Evolutionary conservation across 495 filamentous ascomycete species (phyloP), one percentile per base, ranked within the genome.

Genomic region (Chlorociboria aeruginascens): DNA sequence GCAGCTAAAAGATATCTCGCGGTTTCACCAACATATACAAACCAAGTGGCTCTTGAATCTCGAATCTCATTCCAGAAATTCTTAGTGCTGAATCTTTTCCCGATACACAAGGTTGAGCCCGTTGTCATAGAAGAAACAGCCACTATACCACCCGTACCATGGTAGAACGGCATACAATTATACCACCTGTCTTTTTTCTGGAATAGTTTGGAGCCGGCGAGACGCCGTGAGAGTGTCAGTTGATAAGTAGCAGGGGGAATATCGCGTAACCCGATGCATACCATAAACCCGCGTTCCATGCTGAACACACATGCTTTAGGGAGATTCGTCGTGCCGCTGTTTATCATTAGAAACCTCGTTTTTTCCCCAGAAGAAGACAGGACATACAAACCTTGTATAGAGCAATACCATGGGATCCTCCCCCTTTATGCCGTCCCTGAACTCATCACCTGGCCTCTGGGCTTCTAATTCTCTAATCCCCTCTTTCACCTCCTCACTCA

Each of bases 21-120:
- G 0, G 81, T 85, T 61, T 92, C 85, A 52, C 86, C 85, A n/a
- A 92, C 86, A 56, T 92, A 92, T 9, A 83, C 76, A 60, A 89
- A 84, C 48, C 75, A 67, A 1, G 82, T 89, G 3, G 83, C 73
- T 12, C 71, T 61, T 0, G 77, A 81, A 51, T 83, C 81, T 17
- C 78, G 74, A 29, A 88, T 64, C 42, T 92, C 86, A 10, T 65
- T 61, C 86, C 86, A 92, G 68, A 92, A 92, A 12, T 69, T 66
- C 0, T 77, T 74, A 2, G 73, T 77, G 53, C 74, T 79, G 69
- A 89, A 92, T 51, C 74, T 79, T 29, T 77, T 77, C 8, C 77
- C 83, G 9, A 89, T 69, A 33, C 80, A 85, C 40, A 86, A 61
- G 8, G 77, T 76, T 7, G 76, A 60, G 1, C 83, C 84, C 12